Evolutionary conservation across 371 early-diverging fungal genomes (phyloP).

Genomic region (Rhizopus sp.): DNA sequence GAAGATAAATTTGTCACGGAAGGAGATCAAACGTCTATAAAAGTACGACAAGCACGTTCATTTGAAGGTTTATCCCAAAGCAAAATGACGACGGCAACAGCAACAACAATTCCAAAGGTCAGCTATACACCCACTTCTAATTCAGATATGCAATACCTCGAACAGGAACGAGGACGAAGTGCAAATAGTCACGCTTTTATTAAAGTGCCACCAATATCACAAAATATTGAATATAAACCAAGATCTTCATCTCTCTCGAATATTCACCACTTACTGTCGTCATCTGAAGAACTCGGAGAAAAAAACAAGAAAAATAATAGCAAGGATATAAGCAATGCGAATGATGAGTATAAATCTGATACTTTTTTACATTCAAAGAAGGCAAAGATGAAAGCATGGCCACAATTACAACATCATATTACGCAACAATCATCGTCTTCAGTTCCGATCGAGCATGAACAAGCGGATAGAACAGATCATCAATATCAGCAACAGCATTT

Average conservation of each 20-base stretch:
- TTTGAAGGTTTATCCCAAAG: no score
- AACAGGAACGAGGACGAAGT: no score
- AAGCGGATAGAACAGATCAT: constrained; percentile 6
- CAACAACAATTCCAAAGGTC: background rate
- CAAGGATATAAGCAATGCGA: background rate
- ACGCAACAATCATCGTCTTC: background rate
- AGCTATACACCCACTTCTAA: background rate
- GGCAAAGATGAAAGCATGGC: background rate
- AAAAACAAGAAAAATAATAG: background rate
- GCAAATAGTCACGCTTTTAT: no score
- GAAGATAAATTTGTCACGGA: no score
- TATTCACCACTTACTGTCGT: constrained; percentile 20
- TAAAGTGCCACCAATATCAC: constrained; percentile 15
- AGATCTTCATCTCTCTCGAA: constrained; percentile 2
- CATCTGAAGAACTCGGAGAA: constrained; percentile 12
- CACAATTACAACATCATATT: background rate
- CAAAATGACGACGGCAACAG: background rate
- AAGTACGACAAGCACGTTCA: no score
- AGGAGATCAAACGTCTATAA: no score
- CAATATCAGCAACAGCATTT: constrained; percentile 11
- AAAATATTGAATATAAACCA: constrained; percentile 1
- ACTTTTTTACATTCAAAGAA: constrained; percentile 10
- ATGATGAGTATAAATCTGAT: constrained; percentile 10
- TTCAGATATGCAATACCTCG: background rate
- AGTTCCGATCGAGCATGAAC: constrained; percentile 9